Evolutionary conservation across 306 rosid genomes (phyloP).

Genomic region (Cicer chorassanicum): DNA sequence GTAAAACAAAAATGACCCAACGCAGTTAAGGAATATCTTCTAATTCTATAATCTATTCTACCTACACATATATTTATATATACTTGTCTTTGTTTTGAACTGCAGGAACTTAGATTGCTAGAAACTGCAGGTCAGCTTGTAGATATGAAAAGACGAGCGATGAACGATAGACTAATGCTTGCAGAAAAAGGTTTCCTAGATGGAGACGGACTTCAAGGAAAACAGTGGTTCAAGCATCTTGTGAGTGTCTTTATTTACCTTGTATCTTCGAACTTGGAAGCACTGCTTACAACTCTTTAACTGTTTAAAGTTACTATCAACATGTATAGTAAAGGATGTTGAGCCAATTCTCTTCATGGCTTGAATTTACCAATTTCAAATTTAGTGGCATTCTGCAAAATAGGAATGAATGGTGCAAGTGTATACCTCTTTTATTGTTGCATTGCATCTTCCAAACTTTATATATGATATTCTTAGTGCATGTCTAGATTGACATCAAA

Average conservation of each 20-base stretch:
- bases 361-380: background rate
- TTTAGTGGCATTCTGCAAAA: background rate
- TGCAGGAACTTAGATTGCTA: slow-evolving; percentile 61
- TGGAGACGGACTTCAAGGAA: slow-evolving; percentile 67
- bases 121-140: slow-evolving; percentile 48
- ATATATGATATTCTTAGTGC: background rate
- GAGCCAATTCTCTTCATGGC: too few relatives aligned
- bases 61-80: slow-evolving; percentile 11
- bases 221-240: slow-evolving; percentile 88
- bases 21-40: background rate
- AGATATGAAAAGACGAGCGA: slow-evolving; percentile 63
- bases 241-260: slow-evolving; percentile 55
- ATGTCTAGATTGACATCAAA: too few relatives aligned
- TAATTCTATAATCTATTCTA: slow-evolving; percentile 1
- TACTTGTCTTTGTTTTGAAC: slow-evolving; percentile 35
- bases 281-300: slow-evolving; percentile 10
- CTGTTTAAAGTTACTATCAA: slow-evolving; percentile 18
- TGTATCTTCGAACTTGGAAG: slow-evolving; percentile 3
- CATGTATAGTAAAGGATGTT: background rate
- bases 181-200: slow-evolving; percentile 84
- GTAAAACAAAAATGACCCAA: slow-evolving; percentile 43
- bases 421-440: background rate
- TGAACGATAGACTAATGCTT: slow-evolving; percentile 80
- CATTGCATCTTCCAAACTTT: background rate
- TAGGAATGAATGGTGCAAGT: background rate